Conservation (phyloP, 177 flowering plant species). For the Telopea speciosissima region DNA sequence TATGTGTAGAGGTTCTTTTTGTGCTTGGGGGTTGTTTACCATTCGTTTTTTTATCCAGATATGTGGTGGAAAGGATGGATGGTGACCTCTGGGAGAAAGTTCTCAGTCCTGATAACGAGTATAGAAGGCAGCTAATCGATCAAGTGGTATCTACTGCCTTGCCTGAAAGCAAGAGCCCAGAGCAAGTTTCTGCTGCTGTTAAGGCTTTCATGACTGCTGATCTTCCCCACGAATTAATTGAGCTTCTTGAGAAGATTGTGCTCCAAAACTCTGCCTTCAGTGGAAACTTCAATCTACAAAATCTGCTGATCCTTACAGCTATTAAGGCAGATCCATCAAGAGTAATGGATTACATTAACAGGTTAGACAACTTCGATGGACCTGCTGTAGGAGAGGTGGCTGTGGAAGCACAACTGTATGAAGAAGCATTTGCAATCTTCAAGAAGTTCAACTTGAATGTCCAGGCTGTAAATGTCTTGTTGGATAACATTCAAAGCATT, state of each 20-base stretch:
- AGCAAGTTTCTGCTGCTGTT: slow-evolving; percentile 98
- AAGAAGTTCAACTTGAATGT: slow-evolving; percentile 98
- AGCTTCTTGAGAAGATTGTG: slow-evolving; percentile 97
- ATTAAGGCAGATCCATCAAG: slow-evolving; percentile 95
- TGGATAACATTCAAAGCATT: slow-evolving; percentile 85
- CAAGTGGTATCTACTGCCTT: slow-evolving; percentile 99
- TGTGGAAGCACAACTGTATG: slow-evolving; percentile 90
- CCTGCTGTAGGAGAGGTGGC: slow-evolving; percentile 99
- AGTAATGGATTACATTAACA: slow-evolving; percentile 94
- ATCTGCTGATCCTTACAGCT: slow-evolving; percentile 84
- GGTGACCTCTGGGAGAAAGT: slow-evolving; percentile 94
- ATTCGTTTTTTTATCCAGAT: slow-evolving; percentile 40
- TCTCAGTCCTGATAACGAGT: slow-evolving; percentile 86
- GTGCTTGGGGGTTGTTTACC: slow-evolving; percentile 6
- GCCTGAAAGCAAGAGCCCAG: slow-evolving; percentile 99
- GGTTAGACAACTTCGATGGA: slow-evolving; percentile 98
- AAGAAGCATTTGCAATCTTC: slow-evolving; percentile 95
- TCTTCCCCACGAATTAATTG: slow-evolving; percentile 96
- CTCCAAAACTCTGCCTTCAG: slow-evolving; percentile 99
- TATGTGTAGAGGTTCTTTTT: slow-evolving; percentile 6
- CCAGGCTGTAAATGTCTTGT: slow-evolving; percentile 89
- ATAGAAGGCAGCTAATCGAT: slow-evolving; percentile 92
- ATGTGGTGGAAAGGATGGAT: slow-evolving; percentile 99
- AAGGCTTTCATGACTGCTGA: slow-evolving; percentile 99
- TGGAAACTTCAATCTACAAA: slow-evolving; percentile 95